These are phyloP conservation scores for Fraxinus albicans DNA, from an alignment of 305 asterid species.

Conservation along the genomic window DNA sequence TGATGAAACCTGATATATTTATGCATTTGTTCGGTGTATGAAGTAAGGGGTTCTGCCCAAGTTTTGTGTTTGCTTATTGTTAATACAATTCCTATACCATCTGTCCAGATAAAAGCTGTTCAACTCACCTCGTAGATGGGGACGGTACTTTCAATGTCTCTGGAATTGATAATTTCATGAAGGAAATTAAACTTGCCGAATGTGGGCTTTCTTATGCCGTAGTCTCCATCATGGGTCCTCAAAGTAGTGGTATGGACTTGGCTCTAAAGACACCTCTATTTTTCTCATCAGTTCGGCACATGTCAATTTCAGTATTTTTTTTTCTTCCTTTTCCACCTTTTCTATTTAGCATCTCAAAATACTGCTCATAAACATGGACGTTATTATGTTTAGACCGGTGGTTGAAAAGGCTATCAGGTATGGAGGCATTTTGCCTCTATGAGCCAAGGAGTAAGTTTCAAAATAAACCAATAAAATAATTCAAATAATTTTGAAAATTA, in stretches of 20 bases:
- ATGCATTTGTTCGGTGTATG: not conserved
- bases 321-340: not conserved
- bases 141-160: constrained; percentile 74
- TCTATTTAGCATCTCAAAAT: not conserved
- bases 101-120: constrained; percentile 53
- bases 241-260: constrained; percentile 78
- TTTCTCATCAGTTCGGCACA: not conserved
- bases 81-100: constrained; percentile 18
- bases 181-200: constrained; percentile 73
- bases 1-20: not conserved
- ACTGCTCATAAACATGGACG: not conserved
- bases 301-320: not conserved
- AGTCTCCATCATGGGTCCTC: constrained; percentile 98
- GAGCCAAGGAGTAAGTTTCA: not conserved
- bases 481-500: not conserved
- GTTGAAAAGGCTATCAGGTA: not conserved
- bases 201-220: constrained; percentile 97
- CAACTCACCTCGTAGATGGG: constrained; percentile 96
- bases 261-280: not conserved
- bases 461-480: not conserved
- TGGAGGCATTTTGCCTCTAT: not conserved
- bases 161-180: constrained; percentile 77
- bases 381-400: not conserved
- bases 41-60: constrained; percentile 1
- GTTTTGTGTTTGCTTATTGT: not conserved